These are phyloP conservation scores for Vitis cinerea DNA, from an alignment of 164 flowering plant genomes.

Conservation along the genomic window DNA sequence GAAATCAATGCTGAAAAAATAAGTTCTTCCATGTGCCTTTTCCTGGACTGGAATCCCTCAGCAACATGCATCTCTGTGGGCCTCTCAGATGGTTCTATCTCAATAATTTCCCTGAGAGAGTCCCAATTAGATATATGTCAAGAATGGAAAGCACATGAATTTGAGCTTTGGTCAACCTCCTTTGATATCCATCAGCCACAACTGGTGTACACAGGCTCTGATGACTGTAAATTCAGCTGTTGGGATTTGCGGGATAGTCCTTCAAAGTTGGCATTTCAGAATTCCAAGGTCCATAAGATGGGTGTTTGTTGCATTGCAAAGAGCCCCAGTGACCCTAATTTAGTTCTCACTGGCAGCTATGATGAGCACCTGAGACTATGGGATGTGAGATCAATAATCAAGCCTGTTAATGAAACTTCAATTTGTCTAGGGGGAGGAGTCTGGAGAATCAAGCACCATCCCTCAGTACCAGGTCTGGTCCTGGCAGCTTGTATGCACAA, in stretches of 20 bases:
- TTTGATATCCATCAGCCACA: constrained; percentile 80
- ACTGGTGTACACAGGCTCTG: constrained; percentile 82
- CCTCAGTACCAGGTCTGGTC: constrained; percentile 49
- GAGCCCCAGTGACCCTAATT: constrained; percentile 49
- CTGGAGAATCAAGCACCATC: constrained; percentile 92
- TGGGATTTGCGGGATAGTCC: constrained; percentile 82
- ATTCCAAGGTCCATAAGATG: constrained; percentile 68
- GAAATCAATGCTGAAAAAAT: constrained; percentile 46
- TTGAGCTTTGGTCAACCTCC: constrained; percentile 82
- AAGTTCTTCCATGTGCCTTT: constrained; percentile 90
- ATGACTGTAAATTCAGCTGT: constrained; percentile 82
- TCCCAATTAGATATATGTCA: constrained; percentile 39
- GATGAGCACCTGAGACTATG: constrained; percentile 82
- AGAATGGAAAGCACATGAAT: constrained; percentile 90
- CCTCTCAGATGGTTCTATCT: constrained; percentile 79
- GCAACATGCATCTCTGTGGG: constrained; percentile 68
- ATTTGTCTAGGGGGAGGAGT: constrained; percentile 88
- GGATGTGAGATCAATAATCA: constrained; percentile 76
- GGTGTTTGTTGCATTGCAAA: constrained; percentile 87
- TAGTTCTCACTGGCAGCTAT: constrained; percentile 81
- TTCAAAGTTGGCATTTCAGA: constrained; percentile 56
- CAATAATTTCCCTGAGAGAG: constrained; percentile 52
- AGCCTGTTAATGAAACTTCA: constrained; percentile 63
- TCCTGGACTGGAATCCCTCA: constrained; percentile 78
- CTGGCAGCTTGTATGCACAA: constrained; percentile 98